phyloP scores from a whole-genome alignment of 148 eudicot genomes.

The Cornus florida region DNA sequence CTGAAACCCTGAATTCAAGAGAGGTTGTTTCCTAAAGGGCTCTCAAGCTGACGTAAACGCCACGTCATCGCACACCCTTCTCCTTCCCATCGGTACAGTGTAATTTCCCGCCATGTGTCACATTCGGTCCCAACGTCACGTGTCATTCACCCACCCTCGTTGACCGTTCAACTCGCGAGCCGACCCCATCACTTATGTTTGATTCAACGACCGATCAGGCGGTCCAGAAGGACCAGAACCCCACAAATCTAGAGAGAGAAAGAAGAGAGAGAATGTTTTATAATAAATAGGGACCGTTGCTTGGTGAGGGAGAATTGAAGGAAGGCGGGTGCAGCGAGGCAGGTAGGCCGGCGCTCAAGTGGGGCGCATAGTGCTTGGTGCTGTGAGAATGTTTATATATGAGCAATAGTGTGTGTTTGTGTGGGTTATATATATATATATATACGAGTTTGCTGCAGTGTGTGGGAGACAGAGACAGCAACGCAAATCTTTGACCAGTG shows the following conservation, averaged over 20 bases:
- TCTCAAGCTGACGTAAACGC: conserved; percentile 7
- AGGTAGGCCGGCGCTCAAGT: conserved; percentile 32
- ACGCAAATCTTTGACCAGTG: conserved; percentile 70
- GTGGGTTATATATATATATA: not conserved
- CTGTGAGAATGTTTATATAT: conserved; percentile 24
- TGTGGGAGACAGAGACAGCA: conserved; percentile 54
- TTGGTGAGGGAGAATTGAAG: not conserved
- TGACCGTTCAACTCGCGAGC: not conserved
- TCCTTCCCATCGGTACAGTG: not conserved
- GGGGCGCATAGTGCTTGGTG: conserved; percentile 32
- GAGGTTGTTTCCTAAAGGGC: not conserved
- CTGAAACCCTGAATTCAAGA: not conserved
- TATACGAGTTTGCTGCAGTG: conserved; percentile 15
- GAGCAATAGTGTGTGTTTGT: conserved; percentile 32
- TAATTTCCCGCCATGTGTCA: conserved; percentile 20
- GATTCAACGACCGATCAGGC: conserved; percentile 10
- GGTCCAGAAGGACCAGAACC: conserved; percentile 3
- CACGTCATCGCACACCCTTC: not conserved
- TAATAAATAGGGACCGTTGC: not conserved
- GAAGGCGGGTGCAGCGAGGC: conserved; percentile 27
- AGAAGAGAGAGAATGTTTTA: not conserved
- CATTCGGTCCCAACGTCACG: not conserved
- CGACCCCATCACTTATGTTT: not conserved
- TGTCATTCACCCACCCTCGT: not conserved
- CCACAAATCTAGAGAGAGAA: not conserved